Conservation (phyloP, 805 yeast species). For the Candida gorgasii region DNA sequence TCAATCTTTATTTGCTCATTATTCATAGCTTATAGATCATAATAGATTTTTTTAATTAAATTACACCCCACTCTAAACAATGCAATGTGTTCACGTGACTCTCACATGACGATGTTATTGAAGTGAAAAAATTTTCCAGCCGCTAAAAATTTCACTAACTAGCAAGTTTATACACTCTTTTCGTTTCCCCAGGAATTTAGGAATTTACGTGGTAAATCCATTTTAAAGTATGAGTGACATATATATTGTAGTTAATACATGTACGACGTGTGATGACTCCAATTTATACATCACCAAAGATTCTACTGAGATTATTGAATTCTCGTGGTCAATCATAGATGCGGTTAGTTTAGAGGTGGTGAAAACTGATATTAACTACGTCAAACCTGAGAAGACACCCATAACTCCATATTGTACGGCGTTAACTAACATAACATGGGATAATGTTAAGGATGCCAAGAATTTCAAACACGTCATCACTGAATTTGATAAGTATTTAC, state of each 20-base stretch:
- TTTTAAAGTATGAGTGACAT: slow-evolving; percentile 45
- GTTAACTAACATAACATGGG: slow-evolving; percentile 59
- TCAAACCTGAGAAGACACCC: slow-evolving; percentile 66
- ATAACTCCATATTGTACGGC: slow-evolving; percentile 59
- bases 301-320: slow-evolving; percentile 63
- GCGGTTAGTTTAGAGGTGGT: slow-evolving; percentile 48
- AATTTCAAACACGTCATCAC: slow-evolving; percentile 64
- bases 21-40: not conserved
- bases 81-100: not conserved
- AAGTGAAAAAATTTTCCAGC: not conserved
- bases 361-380: slow-evolving; percentile 46
- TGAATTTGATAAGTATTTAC: slow-evolving; percentile 52
- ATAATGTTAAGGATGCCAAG: slow-evolving; percentile 56
- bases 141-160: not conserved
- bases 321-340: slow-evolving; percentile 68
- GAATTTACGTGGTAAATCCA: not conserved
- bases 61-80: not conserved
- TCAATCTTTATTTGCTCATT: slow-evolving; percentile 5
- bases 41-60: too few species aligned
- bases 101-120: not conserved
- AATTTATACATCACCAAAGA: slow-evolving; percentile 61
- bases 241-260: slow-evolving; percentile 60
- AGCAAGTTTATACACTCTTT: slow-evolving; percentile 1
- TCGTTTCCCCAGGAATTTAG: not conserved
- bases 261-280: slow-evolving; percentile 68